A percentile compares a stretch with the other conserved stretches of the same genome.
These are phyloP conservation scores for Epichloe sylvatica DNA, from an alignment of 2,329 filamentous ascomycete species.

Conservation along the genomic window DNA sequence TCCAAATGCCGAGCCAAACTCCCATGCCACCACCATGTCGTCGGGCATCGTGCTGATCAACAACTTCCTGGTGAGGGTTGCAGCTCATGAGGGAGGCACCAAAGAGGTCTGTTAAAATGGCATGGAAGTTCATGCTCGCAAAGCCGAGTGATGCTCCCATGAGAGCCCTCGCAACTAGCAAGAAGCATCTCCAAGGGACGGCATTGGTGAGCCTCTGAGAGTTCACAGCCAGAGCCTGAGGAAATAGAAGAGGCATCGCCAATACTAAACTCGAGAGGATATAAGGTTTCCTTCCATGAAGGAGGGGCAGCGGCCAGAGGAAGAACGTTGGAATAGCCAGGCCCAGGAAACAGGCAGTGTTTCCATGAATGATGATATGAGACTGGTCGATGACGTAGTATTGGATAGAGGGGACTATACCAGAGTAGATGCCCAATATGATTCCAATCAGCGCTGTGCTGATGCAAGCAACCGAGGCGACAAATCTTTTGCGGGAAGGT, in stretches of 20 bases:
- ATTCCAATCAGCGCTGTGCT: constrained; percentile 60
- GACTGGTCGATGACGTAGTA: constrained; percentile 58
- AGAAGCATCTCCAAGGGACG: constrained; percentile 40
- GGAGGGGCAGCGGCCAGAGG: constrained; percentile 58
- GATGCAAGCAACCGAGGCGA: constrained; percentile 54
- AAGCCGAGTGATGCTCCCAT: constrained; percentile 61
- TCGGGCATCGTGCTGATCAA: constrained; percentile 52
- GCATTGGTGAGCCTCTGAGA: constrained; percentile 41
- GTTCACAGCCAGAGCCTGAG: constrained; percentile 55
- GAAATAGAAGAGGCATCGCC: constrained; percentile 60
- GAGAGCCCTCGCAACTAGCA: constrained; percentile 49
- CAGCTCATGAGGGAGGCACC: constrained; percentile 61
- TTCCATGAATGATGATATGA: constrained; percentile 56
- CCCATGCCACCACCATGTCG: constrained; percentile 67
- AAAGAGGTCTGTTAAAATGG: constrained; percentile 59
- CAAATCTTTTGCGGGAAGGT: constrained; percentile 49
- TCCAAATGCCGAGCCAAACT: constrained; percentile 66
- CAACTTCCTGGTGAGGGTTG: constrained; percentile 58
- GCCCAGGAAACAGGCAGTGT: constrained; percentile 58
- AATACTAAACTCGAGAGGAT: constrained; percentile 54
- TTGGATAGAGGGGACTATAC: constrained; percentile 65
- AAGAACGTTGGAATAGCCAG: constrained; percentile 56
- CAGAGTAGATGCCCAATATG: constrained; percentile 62
- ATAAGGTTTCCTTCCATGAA: constrained; percentile 68
- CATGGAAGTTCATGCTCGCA: constrained; percentile 63